Base-by-base conservation (phyloP, 1,284 basidiomycete genomes). In the Tylopilus microsporus region DNA sequence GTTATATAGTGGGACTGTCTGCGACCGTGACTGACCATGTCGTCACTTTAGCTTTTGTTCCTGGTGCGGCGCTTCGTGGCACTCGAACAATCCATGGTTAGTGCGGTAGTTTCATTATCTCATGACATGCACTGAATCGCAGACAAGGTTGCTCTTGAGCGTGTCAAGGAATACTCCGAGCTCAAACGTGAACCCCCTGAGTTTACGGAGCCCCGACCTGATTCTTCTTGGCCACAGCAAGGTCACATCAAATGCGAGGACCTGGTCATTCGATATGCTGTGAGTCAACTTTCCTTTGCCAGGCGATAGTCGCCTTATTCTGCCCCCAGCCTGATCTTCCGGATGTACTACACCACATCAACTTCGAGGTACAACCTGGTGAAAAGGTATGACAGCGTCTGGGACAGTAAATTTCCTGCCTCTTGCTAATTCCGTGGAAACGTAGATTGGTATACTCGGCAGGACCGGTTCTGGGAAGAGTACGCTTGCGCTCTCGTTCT, bases 401-500 rank as follows among this genome's bases (percentile, higher is more conserved):
- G 36, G 15, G 15, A 52, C 18, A 2, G 41, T 21, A 32, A 8
- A 7, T 15, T 8, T 16, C 12, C 6, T 5, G 7, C 12, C 41
- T 47, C 25, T 59, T 43, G 8, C 39, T 68, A 46, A 67, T 39
- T n/a, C 32, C 32, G 32, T 32, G 21, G 25, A 46, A 45, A 47
- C 41, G 32, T 46, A 84, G 80, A 76, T 96, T 57, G 96, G 94
- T 25, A 87, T 98, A 60, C 82, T 98, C 5, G 94, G 93, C 53
- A 79, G 92, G 51, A 97, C 94, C 0, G 95, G 96, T 34, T 87
- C 84, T 30, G 92, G 92, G 50, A 94, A 95, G 76, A 91, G 87
- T 58, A 97, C 94, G 1, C 81, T 98, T 18, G 94, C 94, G 0
- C 77, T 97, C 32, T 91, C 90, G 21, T 94, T 98, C 79, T 98